Conservation (phyloP, 1,284 basidiomycete species). For the Earliella scabrosa region DNA sequence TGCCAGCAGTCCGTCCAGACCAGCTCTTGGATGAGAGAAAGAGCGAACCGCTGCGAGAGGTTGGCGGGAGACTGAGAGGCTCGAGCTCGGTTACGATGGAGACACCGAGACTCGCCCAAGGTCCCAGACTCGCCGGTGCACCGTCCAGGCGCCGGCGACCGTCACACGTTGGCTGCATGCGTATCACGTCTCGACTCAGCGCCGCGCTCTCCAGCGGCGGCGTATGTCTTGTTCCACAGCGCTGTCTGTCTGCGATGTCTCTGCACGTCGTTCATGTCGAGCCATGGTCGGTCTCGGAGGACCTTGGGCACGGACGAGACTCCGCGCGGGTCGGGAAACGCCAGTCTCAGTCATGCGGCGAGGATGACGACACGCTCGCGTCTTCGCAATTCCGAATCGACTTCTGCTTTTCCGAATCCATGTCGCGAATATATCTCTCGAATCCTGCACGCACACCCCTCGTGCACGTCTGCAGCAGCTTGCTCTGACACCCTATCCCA, state of each 20-base stretch:
- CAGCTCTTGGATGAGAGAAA: slow-evolving; percentile 11
- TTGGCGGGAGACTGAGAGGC: neutral
- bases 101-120: slow-evolving; percentile 1
- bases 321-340: no score
- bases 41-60: slow-evolving; percentile 2
- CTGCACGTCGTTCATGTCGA: no score
- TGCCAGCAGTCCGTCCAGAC: slow-evolving; percentile 28
- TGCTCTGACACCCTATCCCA: neutral
- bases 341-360: no score
- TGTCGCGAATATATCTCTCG: no score
- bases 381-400: neutral
- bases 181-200: neutral
- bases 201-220: no score
- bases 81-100: slow-evolving; percentile 20
- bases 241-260: no score
- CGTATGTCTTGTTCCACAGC: no score
- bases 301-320: no score
- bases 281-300: no score
- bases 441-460: no score
- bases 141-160: neutral
- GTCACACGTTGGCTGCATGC: neutral
- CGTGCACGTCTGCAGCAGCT: slow-evolving; percentile 13
- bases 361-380: slow-evolving; percentile 21
- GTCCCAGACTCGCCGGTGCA: neutral
- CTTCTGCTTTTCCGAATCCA: slow-evolving; percentile 19